Base-by-base conservation (phyloP, 2,329 filamentous ascomycete genomes). In the Dactylellina sp. region DNA sequence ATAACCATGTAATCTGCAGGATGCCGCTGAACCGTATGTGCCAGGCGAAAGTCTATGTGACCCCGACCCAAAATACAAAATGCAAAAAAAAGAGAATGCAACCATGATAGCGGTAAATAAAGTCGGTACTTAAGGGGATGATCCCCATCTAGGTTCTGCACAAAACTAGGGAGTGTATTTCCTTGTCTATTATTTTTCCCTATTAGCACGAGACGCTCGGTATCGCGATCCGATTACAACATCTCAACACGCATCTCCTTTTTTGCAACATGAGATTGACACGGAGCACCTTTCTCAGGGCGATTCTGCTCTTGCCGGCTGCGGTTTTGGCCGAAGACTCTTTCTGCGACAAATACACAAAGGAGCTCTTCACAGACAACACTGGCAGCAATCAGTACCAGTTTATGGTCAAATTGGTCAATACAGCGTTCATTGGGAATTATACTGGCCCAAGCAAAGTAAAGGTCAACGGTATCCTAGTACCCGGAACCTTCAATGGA, bases 351-450 rank as follows among this genome's bases (percentile, higher is more conserved):
- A 87, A 88, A 80, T 89, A 89, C 80, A 88, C 87, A 35, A 86
- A 82, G 2, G 84, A 84, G n/a, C 79, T 88, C 9, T 82, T 88
- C 61, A 85, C 83, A 79, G 82, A 86, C 40, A 89, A 88, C 81
- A 88, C 84, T 39, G 85, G 85, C 16, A 83, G 81, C 28, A 88
- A 87, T 79, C 87, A 89, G 79, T 80, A 83, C 61, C 84, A 83
- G 0, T 81, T 89, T 1, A 77, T 89, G 77, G 86, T 84, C 1
- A 81, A 86, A 0, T 79, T 89, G 2, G 86, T 89, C 77, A 89
- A 89, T 80, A 88, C 86, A 5, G 87, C 85, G 18, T 86, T 89
- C 74, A 87, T 88, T 76, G 87, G 87, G n/a, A 88, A 87, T 80
- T 87, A 84, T 84, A 78, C 76, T 82, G 72, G 9, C 2, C 56